These are phyloP conservation scores for Stagonosporopsis chrysanthemi DNA, from an alignment of 2,329 filamentous ascomycete species.

Conservation along the genomic window DNA sequence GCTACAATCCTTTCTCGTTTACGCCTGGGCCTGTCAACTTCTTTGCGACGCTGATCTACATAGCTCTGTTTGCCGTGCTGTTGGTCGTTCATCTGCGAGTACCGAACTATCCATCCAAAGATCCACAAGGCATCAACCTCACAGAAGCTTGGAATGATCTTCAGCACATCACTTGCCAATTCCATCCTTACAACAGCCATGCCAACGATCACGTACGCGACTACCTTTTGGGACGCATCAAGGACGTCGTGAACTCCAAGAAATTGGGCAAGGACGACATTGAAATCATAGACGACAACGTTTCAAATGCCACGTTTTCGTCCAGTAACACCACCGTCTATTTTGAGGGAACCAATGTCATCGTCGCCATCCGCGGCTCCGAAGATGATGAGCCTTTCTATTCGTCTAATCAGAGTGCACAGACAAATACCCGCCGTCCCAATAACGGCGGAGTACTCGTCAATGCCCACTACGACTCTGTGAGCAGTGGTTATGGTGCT, in stretches of 20 bases:
- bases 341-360: conserved; percentile 91
- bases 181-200: conserved; percentile 88
- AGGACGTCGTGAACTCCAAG: conserved; percentile 72
- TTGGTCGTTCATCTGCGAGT: conserved; percentile 79
- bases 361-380: conserved; percentile 86
- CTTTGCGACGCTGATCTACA: conserved; percentile 77
- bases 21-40: conserved; percentile 81
- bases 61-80: conserved; percentile 76
- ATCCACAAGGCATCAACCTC: conserved; percentile 73
- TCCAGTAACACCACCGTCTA: conserved; percentile 68
- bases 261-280: conserved; percentile 50
- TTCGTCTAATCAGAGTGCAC: conserved; percentile 60
- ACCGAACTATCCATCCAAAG: conserved; percentile 67
- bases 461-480: conserved; percentile 94
- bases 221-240: conserved; percentile 76
- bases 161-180: conserved; percentile 73
- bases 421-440: conserved; percentile 50
- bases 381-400: conserved; percentile 74
- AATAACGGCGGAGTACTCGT: conserved; percentile 81
- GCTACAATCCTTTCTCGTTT: conserved; percentile 70
- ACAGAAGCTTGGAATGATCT: conserved; percentile 88
- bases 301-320: conserved; percentile 79
- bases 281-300: conserved; percentile 79
- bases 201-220: conserved; percentile 80
- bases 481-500: conserved; percentile 89